phyloP scores from a whole-genome alignment of 305 asterid genomes.

The Solanum hybrid region DNA sequence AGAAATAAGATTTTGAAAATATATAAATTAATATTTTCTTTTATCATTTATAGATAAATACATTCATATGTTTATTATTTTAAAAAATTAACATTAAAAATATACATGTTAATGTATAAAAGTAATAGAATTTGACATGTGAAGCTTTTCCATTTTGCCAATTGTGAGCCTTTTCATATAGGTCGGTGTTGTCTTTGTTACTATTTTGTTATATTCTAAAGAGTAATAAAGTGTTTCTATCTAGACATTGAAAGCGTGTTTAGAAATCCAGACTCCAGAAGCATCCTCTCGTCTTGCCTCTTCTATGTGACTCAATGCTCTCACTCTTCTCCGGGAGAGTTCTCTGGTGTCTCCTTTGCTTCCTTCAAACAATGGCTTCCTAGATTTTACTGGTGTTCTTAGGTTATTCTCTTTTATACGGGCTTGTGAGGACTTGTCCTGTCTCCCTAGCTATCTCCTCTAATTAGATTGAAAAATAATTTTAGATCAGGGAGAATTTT shows the following conservation, averaged over 20 bases:
- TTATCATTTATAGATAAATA: neutral
- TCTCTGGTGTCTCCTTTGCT: neutral
- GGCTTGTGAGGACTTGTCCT: neutral
- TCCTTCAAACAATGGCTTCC: neutral
- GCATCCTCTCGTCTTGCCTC: neutral
- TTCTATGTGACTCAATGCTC: neutral
- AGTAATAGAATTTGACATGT: neutral
- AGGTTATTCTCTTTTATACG: neutral
- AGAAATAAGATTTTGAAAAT: neutral
- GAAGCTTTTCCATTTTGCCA: neutral
- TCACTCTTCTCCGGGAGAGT: neutral
- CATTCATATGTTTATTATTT: neutral
- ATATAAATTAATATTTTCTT: neutral
- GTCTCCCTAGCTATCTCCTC: neutral
- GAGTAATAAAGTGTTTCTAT: neutral
- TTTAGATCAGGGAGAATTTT: neutral
- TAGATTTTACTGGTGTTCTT: neutral
- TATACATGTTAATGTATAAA: neutral
- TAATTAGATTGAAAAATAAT: neutral
- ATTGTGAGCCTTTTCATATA: neutral
- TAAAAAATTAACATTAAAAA: neutral
- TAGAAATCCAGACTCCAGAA: neutral
- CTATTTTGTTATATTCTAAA: neutral
- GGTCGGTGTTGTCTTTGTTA: neutral
- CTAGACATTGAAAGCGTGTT: neutral